Evolutionary conservation across 2,329 filamentous ascomycete genomes (phyloP), one percentile per base, ranked within the genome.

Genomic region (Aspergillus fructus): DNA sequence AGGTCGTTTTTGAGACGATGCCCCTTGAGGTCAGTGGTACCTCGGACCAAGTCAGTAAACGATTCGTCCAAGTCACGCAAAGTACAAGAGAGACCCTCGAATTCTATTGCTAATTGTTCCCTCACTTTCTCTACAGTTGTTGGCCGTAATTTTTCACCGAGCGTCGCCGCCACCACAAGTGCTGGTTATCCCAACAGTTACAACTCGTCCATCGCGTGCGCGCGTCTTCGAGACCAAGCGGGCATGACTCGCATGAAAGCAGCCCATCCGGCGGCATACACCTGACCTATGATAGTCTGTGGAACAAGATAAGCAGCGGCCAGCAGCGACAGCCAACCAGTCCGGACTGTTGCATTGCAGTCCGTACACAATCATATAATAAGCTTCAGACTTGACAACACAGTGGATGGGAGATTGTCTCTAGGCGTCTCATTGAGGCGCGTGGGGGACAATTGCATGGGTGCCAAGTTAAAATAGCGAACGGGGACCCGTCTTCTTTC

Each of bases 381-480:
- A 58, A 58, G 42, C 47, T 58, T 58, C 45, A n/a, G 47, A 13
- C 17, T 41, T 52, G 51, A 58, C 52, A 60, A 30, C 58, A 53
- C 55, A 60, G 17, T 19, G 24, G 17, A 43, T 39, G 23, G 49
- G 30, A 51, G 5, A 15, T 17, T 30, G 19, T 51, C 49, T 39
- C 48, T 27, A 4, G 17, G 30, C 27, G 27, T 30, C 27, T 30
- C 27, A 30, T 30, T 30, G 42, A 40, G 46, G 30, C 5, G 30
- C 5, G 17, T 34, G 19, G 48, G 15, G 12, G 17, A 45, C 50
- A 46, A 39, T 40, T 30, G 19, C 51, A 47, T 53, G 33, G 13
- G 50, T 8, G 19, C 30, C 27, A 12, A 46, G 42, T 47, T 34
- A 13, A 39, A 30, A 3, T 19, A 37, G 41, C 34, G 40, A 6